These are phyloP conservation scores for Malassezia sympodialis DNA, from an alignment of 1,284 basidiomycete species.

Conservation along the genomic window DNA sequence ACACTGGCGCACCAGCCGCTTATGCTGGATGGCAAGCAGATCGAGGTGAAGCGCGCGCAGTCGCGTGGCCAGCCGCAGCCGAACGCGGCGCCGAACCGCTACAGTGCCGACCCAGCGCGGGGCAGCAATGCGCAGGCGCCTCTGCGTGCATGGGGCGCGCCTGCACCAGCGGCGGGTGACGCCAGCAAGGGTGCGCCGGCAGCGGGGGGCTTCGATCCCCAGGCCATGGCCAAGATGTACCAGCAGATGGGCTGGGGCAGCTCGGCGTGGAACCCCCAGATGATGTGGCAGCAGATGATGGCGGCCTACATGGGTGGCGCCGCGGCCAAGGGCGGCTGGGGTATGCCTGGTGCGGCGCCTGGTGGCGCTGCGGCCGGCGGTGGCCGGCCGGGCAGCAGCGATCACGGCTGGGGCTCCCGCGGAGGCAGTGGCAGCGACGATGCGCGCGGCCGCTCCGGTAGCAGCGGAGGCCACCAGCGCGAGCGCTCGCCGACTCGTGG, in stretches of 20 bases:
- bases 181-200: background rate
- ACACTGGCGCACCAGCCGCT: constrained; percentile 41
- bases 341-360: constrained; percentile 10
- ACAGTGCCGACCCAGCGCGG: constrained; percentile 14
- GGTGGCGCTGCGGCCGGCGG: constrained; percentile 22
- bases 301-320: constrained; percentile 21
- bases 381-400: constrained; percentile 48
- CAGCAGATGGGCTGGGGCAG: constrained; percentile 52
- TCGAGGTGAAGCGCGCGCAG: constrained; percentile 67
- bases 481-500: constrained; percentile 17
- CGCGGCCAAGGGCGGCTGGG: constrained; percentile 8
- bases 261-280: constrained; percentile 41
- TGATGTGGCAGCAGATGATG: constrained; percentile 46
- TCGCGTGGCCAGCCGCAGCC: constrained; percentile 25
- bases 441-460: background rate
- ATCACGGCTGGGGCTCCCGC: constrained; percentile 11
- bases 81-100: constrained; percentile 17
- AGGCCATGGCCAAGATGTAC: constrained; percentile 54
- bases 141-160: constrained; percentile 19
- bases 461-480: constrained; percentile 7
- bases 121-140: constrained; percentile 12
- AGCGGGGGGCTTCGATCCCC: constrained; percentile 49
- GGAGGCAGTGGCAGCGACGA: background rate
- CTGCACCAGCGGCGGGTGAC: constrained; percentile 20
- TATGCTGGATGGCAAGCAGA: constrained; percentile 55